Evolutionary conservation across 1,284 basidiomycete species (phyloP), one percentile per base, ranked within the genome.

Genomic region (Hymenochaete sp.): DNA sequence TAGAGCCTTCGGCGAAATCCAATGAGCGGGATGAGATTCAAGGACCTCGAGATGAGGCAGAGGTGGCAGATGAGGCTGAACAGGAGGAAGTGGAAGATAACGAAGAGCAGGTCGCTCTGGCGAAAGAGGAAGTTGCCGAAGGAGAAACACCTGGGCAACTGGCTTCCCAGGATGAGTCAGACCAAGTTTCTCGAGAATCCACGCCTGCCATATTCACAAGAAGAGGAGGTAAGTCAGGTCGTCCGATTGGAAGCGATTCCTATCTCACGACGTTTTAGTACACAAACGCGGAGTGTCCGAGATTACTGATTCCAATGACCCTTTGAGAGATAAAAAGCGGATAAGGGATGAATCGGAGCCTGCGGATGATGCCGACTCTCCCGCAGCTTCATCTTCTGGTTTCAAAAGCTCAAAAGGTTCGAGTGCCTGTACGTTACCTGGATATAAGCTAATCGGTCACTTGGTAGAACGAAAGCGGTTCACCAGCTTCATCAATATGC

Each of bases 401-500:
- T 25, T 22, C n/a, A 50, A 32, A 42, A 45, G 37, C 35, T 21
- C 40, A 6, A 50, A 50, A 36, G 48, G 48, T 46, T 14, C 51
- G 56, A 25, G 62, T 65, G 16, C 57, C 60, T 22, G 16, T 57
- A 13, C 44, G 36, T 11, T 25, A 55, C 33, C 48, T 42, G 53
- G 44, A 49, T 44, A 51, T 46, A 53, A 54, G 27, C 49, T 71
- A 72, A 52, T 70, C 67, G 47, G 11, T 69, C 69, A 52, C 61
- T n/a, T 35, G 69, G 18, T 25, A 47, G 71, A 77, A 4, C 66
- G 72, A 55, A 89, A 85, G 55, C 77, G 76, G 29, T 89, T 89
- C 58, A 84, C 91, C 59, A 80, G 77, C 43, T 77, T 91, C 41
- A 86, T 93, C 46, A 68, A 71, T 42, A 77, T 86, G 70, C 70